A percentile compares a stretch with the other conserved stretches of the same genome.
Conservation (phyloP, 192 early-diverging fungal species). For the Coemansia furcata region DNA sequence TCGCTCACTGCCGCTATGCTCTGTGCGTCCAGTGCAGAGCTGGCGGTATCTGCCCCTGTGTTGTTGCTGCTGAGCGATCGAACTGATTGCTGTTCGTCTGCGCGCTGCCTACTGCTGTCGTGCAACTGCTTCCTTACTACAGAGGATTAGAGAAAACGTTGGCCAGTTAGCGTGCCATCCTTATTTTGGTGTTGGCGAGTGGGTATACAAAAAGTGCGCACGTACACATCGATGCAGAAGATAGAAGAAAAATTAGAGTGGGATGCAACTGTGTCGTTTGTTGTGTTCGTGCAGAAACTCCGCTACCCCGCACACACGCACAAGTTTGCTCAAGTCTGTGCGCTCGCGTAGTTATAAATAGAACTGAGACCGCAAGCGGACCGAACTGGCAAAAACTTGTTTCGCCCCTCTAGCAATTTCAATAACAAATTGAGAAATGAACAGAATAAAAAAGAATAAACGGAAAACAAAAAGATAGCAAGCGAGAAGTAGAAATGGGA, state of each 20-base stretch:
- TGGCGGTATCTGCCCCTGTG: not conserved
- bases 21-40: not conserved
- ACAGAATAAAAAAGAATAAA: not conserved
- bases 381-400: not conserved
- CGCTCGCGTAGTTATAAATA: not conserved
- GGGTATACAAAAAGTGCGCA: not conserved
- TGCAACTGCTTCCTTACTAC: slow-evolving; percentile 4
- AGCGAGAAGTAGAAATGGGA: not conserved
- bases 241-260: not conserved
- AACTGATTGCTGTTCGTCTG: not conserved
- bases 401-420: not conserved
- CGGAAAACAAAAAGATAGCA: not conserved
- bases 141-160: not conserved
- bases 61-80: not conserved
- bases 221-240: not conserved
- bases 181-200: not conserved
- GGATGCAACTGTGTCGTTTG: not conserved
- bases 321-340: not conserved
- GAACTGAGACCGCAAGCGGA: not conserved
- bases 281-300: not conserved
- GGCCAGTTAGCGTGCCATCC: not conserved
- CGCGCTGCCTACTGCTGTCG: not conserved
- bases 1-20: not conserved
- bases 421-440: not conserved
- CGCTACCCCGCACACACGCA: not conserved